A percentile compares a stretch with the other conserved stretches of the same genome.
Evolutionary conservation across 2,329 filamentous ascomycete genomes (phyloP).

Genomic region (Xylariaceae sp.): DNA sequence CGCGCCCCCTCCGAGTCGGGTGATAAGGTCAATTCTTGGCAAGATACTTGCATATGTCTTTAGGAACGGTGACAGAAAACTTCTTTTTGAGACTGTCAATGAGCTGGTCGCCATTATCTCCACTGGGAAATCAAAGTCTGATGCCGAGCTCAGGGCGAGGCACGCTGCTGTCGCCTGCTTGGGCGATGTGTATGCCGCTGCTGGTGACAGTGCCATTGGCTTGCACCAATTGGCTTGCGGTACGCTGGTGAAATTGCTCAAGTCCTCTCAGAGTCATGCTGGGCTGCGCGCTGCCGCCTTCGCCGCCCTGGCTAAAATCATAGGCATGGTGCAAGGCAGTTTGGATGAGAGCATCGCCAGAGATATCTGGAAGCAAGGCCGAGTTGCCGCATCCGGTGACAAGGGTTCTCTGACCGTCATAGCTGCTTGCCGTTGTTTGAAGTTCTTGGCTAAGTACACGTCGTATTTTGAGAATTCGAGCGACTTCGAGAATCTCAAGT

Average conservation of each 20-base stretch:
- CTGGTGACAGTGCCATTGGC: conserved; percentile 89
- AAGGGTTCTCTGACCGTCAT: conserved; percentile 82
- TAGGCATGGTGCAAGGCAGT: conserved; percentile 72
- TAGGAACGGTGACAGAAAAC: conserved; percentile 81
- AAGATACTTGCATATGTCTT: conserved; percentile 83
- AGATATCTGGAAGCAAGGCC: conserved; percentile 90
- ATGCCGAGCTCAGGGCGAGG: conserved; percentile 76
- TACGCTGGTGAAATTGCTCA: conserved; percentile 76
- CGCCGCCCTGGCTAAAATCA: conserved; percentile 73
- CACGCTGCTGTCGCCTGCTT: conserved; percentile 87
- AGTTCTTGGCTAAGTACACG: conserved; percentile 71
- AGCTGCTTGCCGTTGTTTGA: conserved; percentile 77
- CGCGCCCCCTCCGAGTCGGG: conserved; percentile 80
- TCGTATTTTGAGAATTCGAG: conserved; percentile 82
- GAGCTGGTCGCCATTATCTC: conserved; percentile 77
- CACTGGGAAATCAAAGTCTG: conserved; percentile 71
- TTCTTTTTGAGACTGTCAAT: conserved; percentile 93
- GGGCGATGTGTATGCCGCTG: conserved; percentile 87
- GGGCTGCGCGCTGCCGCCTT: conserved; percentile 82
- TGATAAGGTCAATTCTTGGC: conserved; percentile 87
- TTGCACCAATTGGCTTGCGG: conserved; percentile 75
- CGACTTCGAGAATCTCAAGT: conserved; percentile 89
- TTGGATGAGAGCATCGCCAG: conserved; percentile 84
- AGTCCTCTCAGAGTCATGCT: conserved; percentile 76
- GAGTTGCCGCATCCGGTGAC: conserved; percentile 75